Percentiles rank a stretch among this genome's conserved stretches.
Conservation (phyloP, 495 filamentous ascomycete species). For the Xylaria palmicola region DNA sequence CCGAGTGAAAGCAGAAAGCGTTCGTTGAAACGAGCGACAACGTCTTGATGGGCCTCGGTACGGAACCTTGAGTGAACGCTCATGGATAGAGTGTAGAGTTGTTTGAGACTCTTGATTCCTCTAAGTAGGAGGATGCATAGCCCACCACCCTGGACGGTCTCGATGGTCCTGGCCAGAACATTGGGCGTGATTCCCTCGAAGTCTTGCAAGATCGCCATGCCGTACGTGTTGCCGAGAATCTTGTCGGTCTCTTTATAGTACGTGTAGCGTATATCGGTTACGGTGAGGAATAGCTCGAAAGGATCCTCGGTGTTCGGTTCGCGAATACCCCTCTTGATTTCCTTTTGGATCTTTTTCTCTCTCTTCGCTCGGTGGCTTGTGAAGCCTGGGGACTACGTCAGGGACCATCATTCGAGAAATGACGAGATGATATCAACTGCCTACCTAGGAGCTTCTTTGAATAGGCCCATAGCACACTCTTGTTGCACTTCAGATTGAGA, state of each 20-base stretch:
- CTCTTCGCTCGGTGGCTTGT: slow-evolving; percentile 91
- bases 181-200: slow-evolving; percentile 99
- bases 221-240: slow-evolving; percentile 97
- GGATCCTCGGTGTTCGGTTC: slow-evolving; percentile 96
- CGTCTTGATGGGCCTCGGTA: slow-evolving; percentile 95
- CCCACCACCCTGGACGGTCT: slow-evolving; percentile 96
- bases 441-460: slow-evolving; percentile 88
- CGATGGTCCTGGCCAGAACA: slow-evolving; percentile 87
- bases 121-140: slow-evolving; percentile 88
- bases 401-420: neutral
- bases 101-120: slow-evolving; percentile 95
- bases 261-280: slow-evolving; percentile 96
- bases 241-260: slow-evolving; percentile 99
- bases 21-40: slow-evolving; percentile 95
- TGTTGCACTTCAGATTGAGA: slow-evolving; percentile 90
- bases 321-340: slow-evolving; percentile 91
- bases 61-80: slow-evolving; percentile 95
- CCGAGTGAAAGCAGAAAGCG: slow-evolving; percentile 94
- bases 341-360: slow-evolving; percentile 95
- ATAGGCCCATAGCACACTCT: slow-evolving; percentile 98
- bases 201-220: slow-evolving; percentile 92
- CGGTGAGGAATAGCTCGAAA: slow-evolving; percentile 95
- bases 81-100: slow-evolving; percentile 97
- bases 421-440: slow-evolving; percentile 23
- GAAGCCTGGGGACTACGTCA: slow-evolving; percentile 13